phyloP scores from a whole-genome alignment of 805 yeast genomes.

The Starmera pachycereana region DNA sequence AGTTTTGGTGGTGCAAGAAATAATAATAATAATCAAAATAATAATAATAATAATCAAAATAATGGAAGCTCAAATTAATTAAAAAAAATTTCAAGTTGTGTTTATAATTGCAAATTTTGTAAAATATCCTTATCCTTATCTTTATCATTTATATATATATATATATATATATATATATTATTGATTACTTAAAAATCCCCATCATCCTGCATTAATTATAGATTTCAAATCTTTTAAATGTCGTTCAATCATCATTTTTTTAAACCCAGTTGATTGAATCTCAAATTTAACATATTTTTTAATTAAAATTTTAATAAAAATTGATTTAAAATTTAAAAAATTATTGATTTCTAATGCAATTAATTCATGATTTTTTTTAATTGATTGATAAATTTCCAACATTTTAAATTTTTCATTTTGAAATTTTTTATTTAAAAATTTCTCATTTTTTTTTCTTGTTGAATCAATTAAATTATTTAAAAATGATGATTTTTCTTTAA shows the following conservation, averaged over 20 bases:
- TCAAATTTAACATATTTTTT: constrained; percentile 22
- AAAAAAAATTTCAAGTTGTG: too few species aligned
- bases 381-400: constrained; percentile 31
- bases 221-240: constrained; percentile 13
- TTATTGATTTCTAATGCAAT: constrained; percentile 55
- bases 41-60: constrained; percentile 5
- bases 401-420: constrained; percentile 33
- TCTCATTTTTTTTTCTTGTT: constrained; percentile 37
- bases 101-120: too few species aligned
- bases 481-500: constrained; percentile 17
- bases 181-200: background rate
- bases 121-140: too few species aligned
- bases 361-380: constrained; percentile 46
- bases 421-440: constrained; percentile 25
- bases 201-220: background rate
- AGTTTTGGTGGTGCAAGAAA: constrained; percentile 42
- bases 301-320: constrained; percentile 28
- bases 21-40: constrained; percentile 6
- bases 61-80: constrained; percentile 3
- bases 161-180: too few species aligned
- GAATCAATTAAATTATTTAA: constrained; percentile 36
- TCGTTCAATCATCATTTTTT: constrained; percentile 11
- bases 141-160: background rate
- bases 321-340: constrained; percentile 40
- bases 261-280: constrained; percentile 18